Conservation (phyloP, 1,284 basidiomycete genomes). For the Abortiporus biennis region DNA sequence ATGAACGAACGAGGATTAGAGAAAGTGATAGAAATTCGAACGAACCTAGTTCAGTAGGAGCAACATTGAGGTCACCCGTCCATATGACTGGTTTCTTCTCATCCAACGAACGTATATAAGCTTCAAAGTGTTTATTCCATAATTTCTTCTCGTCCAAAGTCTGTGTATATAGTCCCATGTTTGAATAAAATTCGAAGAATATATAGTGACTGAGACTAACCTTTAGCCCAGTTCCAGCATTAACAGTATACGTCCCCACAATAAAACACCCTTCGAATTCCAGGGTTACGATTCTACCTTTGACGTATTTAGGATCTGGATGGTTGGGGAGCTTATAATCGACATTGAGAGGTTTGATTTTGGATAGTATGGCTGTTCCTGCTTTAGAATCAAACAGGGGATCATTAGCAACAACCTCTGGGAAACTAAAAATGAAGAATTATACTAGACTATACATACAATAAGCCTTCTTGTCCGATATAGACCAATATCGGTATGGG, state of each 20-base stretch:
- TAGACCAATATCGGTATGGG: conserved; percentile 72
- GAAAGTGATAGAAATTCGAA: conserved; percentile 2
- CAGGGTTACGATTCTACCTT: conserved; percentile 75
- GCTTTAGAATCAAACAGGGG: conserved; percentile 35
- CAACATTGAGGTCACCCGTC: conserved; percentile 87
- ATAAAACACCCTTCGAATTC: conserved; percentile 73
- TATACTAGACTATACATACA: conserved; percentile 37
- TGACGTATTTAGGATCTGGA: conserved; percentile 54
- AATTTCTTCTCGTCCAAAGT: conserved; percentile 66
- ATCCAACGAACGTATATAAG: conserved; percentile 68
- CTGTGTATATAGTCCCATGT: conserved; percentile 38
- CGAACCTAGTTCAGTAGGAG: conserved; percentile 66
- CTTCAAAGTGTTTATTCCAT: conserved; percentile 75
- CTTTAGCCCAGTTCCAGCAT: conserved; percentile 78
- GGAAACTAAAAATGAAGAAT: background rate
- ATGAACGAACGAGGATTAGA: background rate
- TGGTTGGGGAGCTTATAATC: conserved; percentile 66
- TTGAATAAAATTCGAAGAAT: background rate
- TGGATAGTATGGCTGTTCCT: conserved; percentile 79
- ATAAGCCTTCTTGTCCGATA: conserved; percentile 70
- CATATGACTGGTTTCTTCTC: conserved; percentile 81
- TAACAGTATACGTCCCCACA: conserved; percentile 84
- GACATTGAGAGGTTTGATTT: conserved; percentile 67
- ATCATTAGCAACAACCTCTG: conserved; percentile 2
- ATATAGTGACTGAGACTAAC: conserved; percentile 27